phyloP scores from a whole-genome alignment of 2,329 filamentous ascomycete species.

The Cladosporium sp. region DNA sequence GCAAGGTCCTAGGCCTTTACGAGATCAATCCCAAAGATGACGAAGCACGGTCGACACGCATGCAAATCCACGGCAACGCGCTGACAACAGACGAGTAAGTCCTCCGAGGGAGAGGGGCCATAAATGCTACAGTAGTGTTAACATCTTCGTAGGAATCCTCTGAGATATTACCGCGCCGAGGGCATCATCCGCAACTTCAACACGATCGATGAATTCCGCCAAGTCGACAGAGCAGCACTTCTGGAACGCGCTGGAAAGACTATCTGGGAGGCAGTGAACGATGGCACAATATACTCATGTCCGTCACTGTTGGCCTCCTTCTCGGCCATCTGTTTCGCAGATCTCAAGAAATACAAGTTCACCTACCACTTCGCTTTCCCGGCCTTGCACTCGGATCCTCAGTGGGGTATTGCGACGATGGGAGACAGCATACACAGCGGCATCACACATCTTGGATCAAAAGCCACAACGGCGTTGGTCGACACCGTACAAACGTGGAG shows the following conservation, averaged over 20 bases:
- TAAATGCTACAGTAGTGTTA: neutral
- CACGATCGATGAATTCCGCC: slow-evolving; percentile 89
- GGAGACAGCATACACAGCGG: slow-evolving; percentile 38
- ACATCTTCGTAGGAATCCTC: slow-evolving; percentile 59
- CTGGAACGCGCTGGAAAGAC: slow-evolving; percentile 77
- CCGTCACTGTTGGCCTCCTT: slow-evolving; percentile 91
- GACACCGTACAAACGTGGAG: slow-evolving; percentile 86
- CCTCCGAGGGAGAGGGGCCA: neutral
- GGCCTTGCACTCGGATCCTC: slow-evolving; percentile 82
- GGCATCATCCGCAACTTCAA: slow-evolving; percentile 96
- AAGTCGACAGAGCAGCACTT: slow-evolving; percentile 75
- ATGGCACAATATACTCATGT: slow-evolving; percentile 93
- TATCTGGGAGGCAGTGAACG: slow-evolving; percentile 97
- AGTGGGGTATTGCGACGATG: slow-evolving; percentile 66
- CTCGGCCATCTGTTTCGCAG: slow-evolving; percentile 85
- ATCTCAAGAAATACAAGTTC: slow-evolving; percentile 96
- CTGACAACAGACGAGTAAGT: slow-evolving; percentile 80
- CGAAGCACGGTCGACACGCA: slow-evolving; percentile 76
- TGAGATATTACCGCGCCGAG: slow-evolving; percentile 77
- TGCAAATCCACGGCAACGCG: slow-evolving; percentile 87
- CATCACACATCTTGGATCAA: slow-evolving; percentile 58
- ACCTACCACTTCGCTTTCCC: slow-evolving; percentile 99
- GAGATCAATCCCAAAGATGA: slow-evolving; percentile 73
- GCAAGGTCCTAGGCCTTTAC: slow-evolving; percentile 83
- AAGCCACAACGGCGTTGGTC: slow-evolving; percentile 77